phyloP scores from a whole-genome alignment of 345 rosid genomes.

The Salix koriyanagi region DNA sequence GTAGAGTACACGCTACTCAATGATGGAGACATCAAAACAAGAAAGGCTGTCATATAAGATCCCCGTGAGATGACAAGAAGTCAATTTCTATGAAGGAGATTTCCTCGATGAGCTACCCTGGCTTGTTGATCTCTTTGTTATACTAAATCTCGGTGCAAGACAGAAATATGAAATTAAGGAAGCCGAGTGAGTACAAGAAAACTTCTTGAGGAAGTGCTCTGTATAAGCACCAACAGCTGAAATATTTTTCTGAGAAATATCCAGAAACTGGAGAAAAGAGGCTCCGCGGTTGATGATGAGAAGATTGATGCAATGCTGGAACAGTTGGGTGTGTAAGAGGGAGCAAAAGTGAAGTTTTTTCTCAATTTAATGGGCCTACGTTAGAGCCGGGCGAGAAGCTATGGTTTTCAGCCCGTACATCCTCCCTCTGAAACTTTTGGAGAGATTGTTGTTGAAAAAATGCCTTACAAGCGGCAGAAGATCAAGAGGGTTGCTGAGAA shows the following conservation, averaged over 20 bases:
- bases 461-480: no score
- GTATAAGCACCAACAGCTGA: slow-evolving; percentile 61
- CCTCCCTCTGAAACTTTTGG: slow-evolving; percentile 59
- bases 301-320: slow-evolving; percentile 55
- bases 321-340: slow-evolving; percentile 49
- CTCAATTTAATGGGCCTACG: slow-evolving; percentile 57
- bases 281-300: slow-evolving; percentile 27
- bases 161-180: slow-evolving; percentile 45
- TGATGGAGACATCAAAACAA: slow-evolving; percentile 37
- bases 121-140: slow-evolving; percentile 55
- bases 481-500: no score
- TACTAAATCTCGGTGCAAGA: slow-evolving; percentile 42
- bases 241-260: slow-evolving; percentile 28
- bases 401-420: slow-evolving; percentile 78
- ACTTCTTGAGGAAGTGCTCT: slow-evolving; percentile 47
- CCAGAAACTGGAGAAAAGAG: background rate
- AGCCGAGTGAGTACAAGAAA: slow-evolving; percentile 45
- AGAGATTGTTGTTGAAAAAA: slow-evolving; percentile 26
- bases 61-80: slow-evolving; percentile 63
- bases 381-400: slow-evolving; percentile 62
- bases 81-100: slow-evolving; percentile 74
- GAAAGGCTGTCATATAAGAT: slow-evolving; percentile 52
- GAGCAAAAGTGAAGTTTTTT: slow-evolving; percentile 72
- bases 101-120: slow-evolving; percentile 69
- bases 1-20: slow-evolving; percentile 57